Evolutionary conservation across 257 asterid species (phyloP).

Genomic region (Nicotiana sylvestris): DNA sequence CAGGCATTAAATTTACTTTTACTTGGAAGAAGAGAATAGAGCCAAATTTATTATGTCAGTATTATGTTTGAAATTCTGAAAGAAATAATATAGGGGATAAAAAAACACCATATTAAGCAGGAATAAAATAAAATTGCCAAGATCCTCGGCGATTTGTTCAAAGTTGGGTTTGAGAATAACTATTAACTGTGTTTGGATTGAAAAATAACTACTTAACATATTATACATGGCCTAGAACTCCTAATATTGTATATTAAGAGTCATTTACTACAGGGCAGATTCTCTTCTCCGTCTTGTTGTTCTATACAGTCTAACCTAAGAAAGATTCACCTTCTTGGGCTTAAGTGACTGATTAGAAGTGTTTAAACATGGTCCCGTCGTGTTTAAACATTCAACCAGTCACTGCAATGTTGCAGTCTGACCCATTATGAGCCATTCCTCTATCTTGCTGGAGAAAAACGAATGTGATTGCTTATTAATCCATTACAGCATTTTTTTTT

Average conservation of each 20-base stretch:
- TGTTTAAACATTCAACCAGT: not conserved
- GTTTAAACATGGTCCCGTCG: not conserved
- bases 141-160: not conserved
- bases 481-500: not conserved
- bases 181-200: too few species aligned
- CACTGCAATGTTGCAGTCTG: not conserved
- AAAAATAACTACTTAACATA: too few species aligned
- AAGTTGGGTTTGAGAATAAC: too few species aligned
- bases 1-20: not conserved
- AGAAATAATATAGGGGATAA: not conserved
- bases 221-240: too few species aligned
- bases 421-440: not conserved
- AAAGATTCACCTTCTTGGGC: not conserved
- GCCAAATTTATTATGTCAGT: not conserved
- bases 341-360: not conserved
- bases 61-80: not conserved
- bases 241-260: too few species aligned
- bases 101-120: not conserved
- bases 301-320: not conserved
- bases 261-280: not conserved
- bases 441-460: not conserved
- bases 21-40: not conserved
- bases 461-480: not conserved
- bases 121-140: not conserved
- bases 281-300: not conserved